These are phyloP conservation scores for Eucalyptus dawsonii DNA, from an alignment of 345 rosid species.

Conservation along the genomic window DNA sequence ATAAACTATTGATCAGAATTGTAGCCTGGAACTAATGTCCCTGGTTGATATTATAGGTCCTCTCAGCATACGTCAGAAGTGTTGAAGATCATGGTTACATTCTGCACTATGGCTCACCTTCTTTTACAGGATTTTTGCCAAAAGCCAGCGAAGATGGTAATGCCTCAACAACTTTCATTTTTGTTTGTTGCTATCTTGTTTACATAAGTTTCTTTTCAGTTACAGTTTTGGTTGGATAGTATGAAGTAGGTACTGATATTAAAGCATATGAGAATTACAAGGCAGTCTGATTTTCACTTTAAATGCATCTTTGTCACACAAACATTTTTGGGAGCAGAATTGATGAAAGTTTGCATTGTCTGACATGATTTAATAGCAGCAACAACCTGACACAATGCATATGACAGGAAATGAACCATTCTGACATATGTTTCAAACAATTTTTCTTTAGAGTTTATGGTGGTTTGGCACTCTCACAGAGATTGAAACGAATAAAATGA, in stretches of 20 bases:
- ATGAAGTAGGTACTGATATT: not conserved
- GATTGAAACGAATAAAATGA: not conserved
- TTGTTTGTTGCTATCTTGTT: not conserved
- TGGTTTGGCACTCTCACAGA: not conserved
- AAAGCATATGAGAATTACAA: not conserved
- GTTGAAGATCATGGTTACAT: constrained; percentile 96
- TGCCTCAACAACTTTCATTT: not conserved
- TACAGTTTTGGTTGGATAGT: not conserved
- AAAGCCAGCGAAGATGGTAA: constrained; percentile 44
- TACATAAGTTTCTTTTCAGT: not conserved
- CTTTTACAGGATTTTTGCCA: constrained; percentile 68
- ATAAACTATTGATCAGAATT: not conserved
- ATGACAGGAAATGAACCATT: not conserved
- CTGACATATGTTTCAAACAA: not conserved
- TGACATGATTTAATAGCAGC: not conserved
- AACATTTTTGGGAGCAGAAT: not conserved
- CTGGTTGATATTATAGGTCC: constrained; percentile 31
- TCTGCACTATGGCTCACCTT: constrained; percentile 79
- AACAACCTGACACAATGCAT: not conserved
- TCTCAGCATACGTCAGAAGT: constrained; percentile 70
- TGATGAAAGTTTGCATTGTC: not conserved
- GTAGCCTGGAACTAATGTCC: not conserved
- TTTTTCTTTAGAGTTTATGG: not conserved
- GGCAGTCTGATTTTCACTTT: not conserved
- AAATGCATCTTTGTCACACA: not conserved